Conservation (phyloP, 257 asterid genomes). For the Nicotiana attenuata region DNA sequence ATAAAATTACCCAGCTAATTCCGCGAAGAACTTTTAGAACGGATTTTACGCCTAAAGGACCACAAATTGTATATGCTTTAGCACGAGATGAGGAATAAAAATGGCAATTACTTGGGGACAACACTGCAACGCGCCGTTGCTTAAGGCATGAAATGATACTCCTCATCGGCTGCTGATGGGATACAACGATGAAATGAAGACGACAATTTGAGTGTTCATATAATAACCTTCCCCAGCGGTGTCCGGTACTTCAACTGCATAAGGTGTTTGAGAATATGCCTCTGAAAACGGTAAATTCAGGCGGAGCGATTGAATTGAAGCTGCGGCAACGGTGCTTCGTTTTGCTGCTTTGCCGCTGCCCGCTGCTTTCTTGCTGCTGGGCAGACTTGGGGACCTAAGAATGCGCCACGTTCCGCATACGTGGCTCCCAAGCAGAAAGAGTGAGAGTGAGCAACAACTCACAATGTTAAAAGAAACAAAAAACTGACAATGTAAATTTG, state of each 20-base stretch:
- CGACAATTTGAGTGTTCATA: background rate
- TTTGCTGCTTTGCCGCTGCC: background rate
- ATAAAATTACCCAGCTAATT: background rate
- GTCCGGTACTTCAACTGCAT: background rate
- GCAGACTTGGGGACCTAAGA: background rate
- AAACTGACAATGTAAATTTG: too few species aligned
- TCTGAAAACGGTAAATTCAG: background rate
- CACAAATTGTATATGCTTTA: background rate
- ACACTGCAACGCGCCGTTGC: constrained; percentile 32
- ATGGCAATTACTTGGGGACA: constrained; percentile 33
- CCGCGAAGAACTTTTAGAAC: background rate
- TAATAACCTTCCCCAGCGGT: background rate
- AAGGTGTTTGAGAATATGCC: constrained; percentile 2
- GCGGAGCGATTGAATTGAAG: background rate
- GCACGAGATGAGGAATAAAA: background rate
- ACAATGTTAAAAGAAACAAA: background rate
- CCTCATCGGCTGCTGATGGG: constrained; percentile 26
- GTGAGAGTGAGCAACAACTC: background rate
- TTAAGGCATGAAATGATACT: constrained; percentile 28
- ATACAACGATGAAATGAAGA: background rate
- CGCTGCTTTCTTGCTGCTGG: background rate
- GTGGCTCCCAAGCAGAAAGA: background rate
- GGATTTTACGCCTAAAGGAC: background rate
- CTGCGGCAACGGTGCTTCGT: background rate
- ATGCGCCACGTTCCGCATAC: constrained; percentile 1